Evolutionary conservation across 306 rosid species (phyloP).

Genomic region (Senna tora): DNA sequence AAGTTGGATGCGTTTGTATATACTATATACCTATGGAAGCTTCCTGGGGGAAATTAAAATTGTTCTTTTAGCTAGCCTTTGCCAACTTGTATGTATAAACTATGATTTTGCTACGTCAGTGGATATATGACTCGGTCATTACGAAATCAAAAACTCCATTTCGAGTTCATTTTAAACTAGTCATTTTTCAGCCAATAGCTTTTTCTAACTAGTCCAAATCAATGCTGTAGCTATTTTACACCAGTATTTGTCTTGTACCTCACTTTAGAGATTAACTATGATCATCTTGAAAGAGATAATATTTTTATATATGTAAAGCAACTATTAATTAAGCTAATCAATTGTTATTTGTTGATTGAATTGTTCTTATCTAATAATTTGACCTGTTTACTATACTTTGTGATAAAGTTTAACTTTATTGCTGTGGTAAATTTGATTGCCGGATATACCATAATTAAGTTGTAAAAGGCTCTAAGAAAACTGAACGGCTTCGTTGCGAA

Average conservation of each 20-base stretch:
- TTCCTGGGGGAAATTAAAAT: background rate
- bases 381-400: too few species aligned
- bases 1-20: background rate
- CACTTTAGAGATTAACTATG: background rate
- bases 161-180: background rate
- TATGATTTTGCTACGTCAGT: background rate
- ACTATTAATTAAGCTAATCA: background rate
- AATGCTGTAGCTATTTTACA: background rate
- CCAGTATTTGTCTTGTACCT: slow-evolving; percentile 5
- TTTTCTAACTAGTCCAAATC: slow-evolving; percentile 5
- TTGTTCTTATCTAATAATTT: too few species aligned
- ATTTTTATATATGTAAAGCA: background rate
- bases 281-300: background rate
- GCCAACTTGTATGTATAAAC: background rate
- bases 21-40: background rate
- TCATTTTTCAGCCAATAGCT: background rate
- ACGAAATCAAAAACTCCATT: background rate
- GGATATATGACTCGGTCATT: background rate
- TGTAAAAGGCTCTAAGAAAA: too few species aligned
- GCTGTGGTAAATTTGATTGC: too few species aligned
- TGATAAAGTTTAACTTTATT: too few species aligned
- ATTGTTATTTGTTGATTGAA: background rate
- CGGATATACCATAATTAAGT: too few species aligned
- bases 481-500: too few species aligned
- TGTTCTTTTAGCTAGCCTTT: too few species aligned